Percentiles rank a stretch among this genome's conserved stretches.
phyloP scores from a whole-genome alignment of 495 filamentous ascomycete species.

The Lepidopterella palustris region DNA sequence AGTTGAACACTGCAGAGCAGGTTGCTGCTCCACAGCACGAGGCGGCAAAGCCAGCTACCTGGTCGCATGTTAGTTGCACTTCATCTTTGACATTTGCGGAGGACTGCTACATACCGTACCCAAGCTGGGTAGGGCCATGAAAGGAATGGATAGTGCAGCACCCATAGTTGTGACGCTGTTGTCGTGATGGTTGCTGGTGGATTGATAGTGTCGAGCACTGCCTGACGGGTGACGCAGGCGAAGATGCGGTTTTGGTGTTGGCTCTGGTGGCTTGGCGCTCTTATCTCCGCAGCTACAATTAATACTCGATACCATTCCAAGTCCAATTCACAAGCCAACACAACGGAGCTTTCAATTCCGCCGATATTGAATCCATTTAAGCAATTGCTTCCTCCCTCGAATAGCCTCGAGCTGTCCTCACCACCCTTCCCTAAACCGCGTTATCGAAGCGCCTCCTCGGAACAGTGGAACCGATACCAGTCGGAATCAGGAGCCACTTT shows the following conservation, averaged over 20 bases:
- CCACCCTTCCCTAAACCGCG: too few species aligned
- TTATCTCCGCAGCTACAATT: conserved; percentile 7
- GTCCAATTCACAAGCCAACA: too few species aligned
- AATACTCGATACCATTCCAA: too few species aligned
- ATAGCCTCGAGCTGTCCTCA: too few species aligned
- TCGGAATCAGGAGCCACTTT: neutral
- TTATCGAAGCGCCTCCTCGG: conserved; percentile 1
- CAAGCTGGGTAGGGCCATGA: conserved; percentile 79
- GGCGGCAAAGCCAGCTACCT: conserved; percentile 69
- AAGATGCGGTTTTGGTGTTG: conserved; percentile 2
- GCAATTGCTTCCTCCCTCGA: too few species aligned
- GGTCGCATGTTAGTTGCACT: conserved; percentile 27
- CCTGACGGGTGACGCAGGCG: conserved; percentile 8
- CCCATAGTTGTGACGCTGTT: conserved; percentile 58
- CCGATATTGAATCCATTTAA: too few species aligned
- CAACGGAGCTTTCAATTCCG: too few species aligned
- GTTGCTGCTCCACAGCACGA: conserved; percentile 95
- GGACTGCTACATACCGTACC: conserved; percentile 61
- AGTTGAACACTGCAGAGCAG: conserved; percentile 87
- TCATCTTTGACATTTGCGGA: neutral
- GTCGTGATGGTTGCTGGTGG: conserved; percentile 16
- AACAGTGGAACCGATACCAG: conserved; percentile 8
- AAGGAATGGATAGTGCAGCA: conserved; percentile 79
- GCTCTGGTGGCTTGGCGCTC: neutral
- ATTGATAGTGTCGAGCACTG: neutral